Evolutionary conservation across 2,329 filamentous ascomycete species (phyloP).

Genomic region (Dothideomycetes sp.): DNA sequence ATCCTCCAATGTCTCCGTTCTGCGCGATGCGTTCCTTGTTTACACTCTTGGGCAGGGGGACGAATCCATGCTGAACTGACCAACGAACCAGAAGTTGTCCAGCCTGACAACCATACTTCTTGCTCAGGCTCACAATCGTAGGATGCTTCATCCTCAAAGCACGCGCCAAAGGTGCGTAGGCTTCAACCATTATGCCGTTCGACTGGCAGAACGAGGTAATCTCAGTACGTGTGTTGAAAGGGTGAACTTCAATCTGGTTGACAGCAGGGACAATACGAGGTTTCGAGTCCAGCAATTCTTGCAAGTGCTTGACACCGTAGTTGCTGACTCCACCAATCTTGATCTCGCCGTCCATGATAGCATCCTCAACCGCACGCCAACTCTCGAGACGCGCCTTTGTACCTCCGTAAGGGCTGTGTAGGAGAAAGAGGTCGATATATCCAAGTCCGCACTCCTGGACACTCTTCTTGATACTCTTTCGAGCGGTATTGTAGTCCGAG

Average conservation of each 20-base stretch:
- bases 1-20: conserved; percentile 53
- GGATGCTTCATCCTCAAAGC: conserved; percentile 62
- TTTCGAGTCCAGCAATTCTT: conserved; percentile 57
- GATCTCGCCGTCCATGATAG: conserved; percentile 61
- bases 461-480: conserved; percentile 55
- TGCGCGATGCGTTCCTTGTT: conserved; percentile 52
- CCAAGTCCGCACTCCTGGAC: conserved; percentile 57
- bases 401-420: conserved; percentile 73
- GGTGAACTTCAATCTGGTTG: conserved; percentile 76
- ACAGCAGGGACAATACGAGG: conserved; percentile 57
- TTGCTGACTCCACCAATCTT: conserved; percentile 68
- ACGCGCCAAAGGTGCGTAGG: conserved; percentile 69
- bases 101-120: conserved; percentile 60
- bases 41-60: conserved; percentile 65
- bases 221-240: conserved; percentile 64
- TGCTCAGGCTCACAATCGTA: conserved; percentile 50
- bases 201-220: conserved; percentile 59
- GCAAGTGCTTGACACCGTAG: conserved; percentile 61
- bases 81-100: conserved; percentile 70
- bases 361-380: conserved; percentile 70
- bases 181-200: conserved; percentile 62
- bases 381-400: conserved; percentile 57
- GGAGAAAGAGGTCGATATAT: conserved; percentile 70
- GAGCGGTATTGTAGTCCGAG: conserved; percentile 57
- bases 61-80: conserved; percentile 65